These are phyloP conservation scores for Melocanna baccifera DNA, from an alignment of 176 grass and related monocot species.

Conservation along the genomic window DNA sequence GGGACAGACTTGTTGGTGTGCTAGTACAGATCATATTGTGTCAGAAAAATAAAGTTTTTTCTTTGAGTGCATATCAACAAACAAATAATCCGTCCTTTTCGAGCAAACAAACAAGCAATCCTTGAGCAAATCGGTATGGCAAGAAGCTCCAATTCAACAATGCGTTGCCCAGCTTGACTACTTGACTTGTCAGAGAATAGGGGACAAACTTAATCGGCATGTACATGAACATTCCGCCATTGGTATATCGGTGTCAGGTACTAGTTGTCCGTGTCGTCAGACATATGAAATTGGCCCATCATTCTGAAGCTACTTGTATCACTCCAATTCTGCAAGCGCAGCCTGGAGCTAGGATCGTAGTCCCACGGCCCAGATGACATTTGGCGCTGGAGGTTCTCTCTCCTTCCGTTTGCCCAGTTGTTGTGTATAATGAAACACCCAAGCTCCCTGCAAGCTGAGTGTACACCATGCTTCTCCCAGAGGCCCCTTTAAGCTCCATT, in stretches of 20 bases:
- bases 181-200: background rate
- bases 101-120: background rate
- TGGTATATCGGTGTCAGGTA: background rate
- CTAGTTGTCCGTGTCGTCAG: background rate
- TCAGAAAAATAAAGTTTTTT: background rate
- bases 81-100: background rate
- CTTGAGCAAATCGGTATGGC: background rate
- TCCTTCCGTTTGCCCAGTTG: slow-evolving; percentile 83
- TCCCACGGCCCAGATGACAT: slow-evolving; percentile 64
- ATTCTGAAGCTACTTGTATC: background rate
- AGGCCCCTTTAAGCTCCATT: slow-evolving; percentile 84
- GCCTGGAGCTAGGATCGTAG: slow-evolving; percentile 72
- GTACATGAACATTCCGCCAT: background rate
- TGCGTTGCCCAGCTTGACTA: background rate
- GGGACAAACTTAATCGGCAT: too few relatives aligned
- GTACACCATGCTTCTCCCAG: slow-evolving; percentile 52
- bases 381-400: slow-evolving; percentile 64
- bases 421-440: slow-evolving; percentile 79
- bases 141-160: background rate
- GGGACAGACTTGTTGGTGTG: background rate
- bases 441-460: slow-evolving; percentile 36
- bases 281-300: background rate
- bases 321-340: slow-evolving; percentile 67
- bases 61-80: background rate
- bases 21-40: background rate